A percentile compares a stretch with the other conserved stretches of the same genome.
These are phyloP conservation scores for Peronospora destructor DNA, from an alignment of 352 stramenopile species.

Conservation along the genomic window DNA sequence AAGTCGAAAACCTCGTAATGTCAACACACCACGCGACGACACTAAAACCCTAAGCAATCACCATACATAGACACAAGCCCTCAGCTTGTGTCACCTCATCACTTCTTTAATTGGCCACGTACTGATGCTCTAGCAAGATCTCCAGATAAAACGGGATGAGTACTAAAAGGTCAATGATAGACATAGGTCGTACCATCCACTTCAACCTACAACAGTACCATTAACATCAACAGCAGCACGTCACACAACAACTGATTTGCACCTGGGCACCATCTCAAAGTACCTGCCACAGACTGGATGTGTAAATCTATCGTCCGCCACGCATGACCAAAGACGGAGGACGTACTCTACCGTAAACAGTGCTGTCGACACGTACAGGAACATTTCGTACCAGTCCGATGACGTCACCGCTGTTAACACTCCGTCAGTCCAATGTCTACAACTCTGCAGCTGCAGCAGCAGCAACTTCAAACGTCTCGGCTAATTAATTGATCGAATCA, in stretches of 20 bases:
- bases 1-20: conserved; percentile 59
- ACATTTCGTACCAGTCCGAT: conserved; percentile 62
- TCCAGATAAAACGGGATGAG: conserved; percentile 78
- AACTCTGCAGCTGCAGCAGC: background rate
- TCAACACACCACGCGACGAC: conserved; percentile 51
- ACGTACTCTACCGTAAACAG: conserved; percentile 75
- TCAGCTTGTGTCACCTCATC: background rate
- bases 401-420: conserved; percentile 25
- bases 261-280: background rate
- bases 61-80: background rate
- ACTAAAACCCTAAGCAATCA: conserved; percentile 23
- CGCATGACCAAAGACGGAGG: conserved; percentile 73
- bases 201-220: conserved; percentile 33
- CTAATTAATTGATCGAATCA: conserved; percentile 1
- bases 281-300: conserved; percentile 49
- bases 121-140: conserved; percentile 62
- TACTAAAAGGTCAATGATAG: conserved; percentile 67
- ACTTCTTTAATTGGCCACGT: conserved; percentile 10
- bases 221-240: background rate
- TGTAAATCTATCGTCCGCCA: conserved; percentile 65
- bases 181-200: conserved; percentile 79
- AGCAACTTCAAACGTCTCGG: background rate
- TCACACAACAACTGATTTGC: background rate
- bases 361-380: conserved; percentile 67
- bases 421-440: conserved; percentile 1